phyloP scores from a whole-genome alignment of 2,329 filamentous ascomycete genomes.

The Aspergillus hiratsukae region DNA sequence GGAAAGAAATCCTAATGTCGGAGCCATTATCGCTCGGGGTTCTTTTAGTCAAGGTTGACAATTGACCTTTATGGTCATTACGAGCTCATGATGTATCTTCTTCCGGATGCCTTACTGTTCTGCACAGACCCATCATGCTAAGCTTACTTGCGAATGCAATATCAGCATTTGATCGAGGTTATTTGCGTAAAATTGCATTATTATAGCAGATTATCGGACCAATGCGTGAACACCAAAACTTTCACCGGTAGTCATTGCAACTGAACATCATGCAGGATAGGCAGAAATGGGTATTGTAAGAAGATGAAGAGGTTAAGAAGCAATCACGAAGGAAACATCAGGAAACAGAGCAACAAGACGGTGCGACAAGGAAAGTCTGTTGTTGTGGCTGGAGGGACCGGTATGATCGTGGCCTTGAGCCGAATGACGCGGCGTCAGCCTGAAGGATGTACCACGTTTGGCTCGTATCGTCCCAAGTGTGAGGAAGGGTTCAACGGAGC shows the following conservation, averaged over 20 bases:
- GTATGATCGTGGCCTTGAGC: not conserved
- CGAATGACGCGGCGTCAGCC: not conserved
- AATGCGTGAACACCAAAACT: slow-evolving; percentile 18
- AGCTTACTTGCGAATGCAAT: not conserved
- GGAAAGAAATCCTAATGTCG: slow-evolving; percentile 29
- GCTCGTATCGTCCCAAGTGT: not conserved
- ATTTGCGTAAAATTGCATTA: slow-evolving; percentile 6
- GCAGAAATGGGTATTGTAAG: slow-evolving; percentile 32
- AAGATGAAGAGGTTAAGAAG: slow-evolving; percentile 14
- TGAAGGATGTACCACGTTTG: not conserved
- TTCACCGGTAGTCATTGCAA: slow-evolving; percentile 25
- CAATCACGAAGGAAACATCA: slow-evolving; percentile 20
- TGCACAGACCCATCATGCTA: not conserved
- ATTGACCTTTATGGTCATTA: not conserved
- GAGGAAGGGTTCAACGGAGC: not conserved
- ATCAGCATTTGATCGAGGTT: not conserved
- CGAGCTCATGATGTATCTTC: not conserved
- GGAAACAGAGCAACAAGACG: too few relatives aligned
- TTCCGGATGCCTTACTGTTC: not conserved
- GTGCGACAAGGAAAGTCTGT: slow-evolving; percentile 11
- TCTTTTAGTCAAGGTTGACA: not conserved
- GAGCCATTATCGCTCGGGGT: not conserved
- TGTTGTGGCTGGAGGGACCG: not conserved
- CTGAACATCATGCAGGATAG: slow-evolving; percentile 22
- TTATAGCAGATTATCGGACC: slow-evolving; percentile 11